Base-by-base conservation (phyloP, 768 basidiomycete species). In the Bullera alba region DNA sequence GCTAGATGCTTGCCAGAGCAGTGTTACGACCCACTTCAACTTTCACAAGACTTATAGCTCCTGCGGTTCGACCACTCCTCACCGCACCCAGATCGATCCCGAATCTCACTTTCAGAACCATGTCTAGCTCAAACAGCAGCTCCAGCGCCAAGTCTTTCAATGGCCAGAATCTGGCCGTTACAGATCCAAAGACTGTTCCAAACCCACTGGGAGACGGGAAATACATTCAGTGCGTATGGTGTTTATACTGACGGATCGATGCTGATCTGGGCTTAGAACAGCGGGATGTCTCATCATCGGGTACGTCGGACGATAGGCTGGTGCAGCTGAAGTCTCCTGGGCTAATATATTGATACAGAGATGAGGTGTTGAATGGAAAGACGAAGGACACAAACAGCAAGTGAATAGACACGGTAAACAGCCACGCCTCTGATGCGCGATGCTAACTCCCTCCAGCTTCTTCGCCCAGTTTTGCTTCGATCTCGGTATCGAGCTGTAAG, bases 341-440 rank as follows among this genome's bases (percentile, higher is more conserved):
- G 16, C 29, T 19, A 4, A 5, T 0, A 26, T 21, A 19, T n/a
- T 34, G 26, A 32, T 37, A 38, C 42, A 89, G 88, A 7, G 88
- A 92, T 71, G 89, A 93, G 64, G 89, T 93, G 29, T 74, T 96
- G 46, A 93, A 93, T 56, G 91, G 90, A 37, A 89, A 90, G 78
- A 89, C 87, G 0, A 79, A 81, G 35, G 61, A 65, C 47, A 60
- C 64, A 8, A 66, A 64, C 45, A 61, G 59, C 46, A 62, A 67
- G 62, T 63, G 38, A 52, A 58, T 37, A 27, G 34, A 10, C 19
- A 2, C 37, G 41, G n/a, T n/a, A n/a, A 4, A n/a, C 1, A 6
- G n/a, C 2, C 5, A 30, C 30, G 8, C 19, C 12, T 38, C 12
- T 22, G 35, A 27, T 48, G 29, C 37, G 5, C 17, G 46, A 19